Evolutionary conservation across 305 asterid genomes (phyloP).

Genomic region (Fraxinus sp.): DNA sequence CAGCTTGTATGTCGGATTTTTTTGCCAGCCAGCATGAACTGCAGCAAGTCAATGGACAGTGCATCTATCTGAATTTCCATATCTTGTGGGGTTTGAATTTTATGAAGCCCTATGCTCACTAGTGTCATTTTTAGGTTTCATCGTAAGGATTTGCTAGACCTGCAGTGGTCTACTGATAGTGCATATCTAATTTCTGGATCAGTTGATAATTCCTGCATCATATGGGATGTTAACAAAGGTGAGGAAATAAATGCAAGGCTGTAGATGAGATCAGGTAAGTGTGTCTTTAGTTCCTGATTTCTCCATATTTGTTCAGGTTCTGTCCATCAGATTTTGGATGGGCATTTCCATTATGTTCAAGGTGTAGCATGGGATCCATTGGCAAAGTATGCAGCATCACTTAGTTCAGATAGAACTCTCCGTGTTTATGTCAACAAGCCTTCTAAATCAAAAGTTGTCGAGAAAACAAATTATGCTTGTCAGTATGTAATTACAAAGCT

Average conservation of each 20-base stretch:
- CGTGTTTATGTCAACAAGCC: slow-evolving; percentile 75
- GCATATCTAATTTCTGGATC: slow-evolving; percentile 84
- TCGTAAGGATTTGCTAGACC: slow-evolving; percentile 91
- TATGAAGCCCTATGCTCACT: slow-evolving; percentile 9
- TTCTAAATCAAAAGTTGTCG: slow-evolving; percentile 73
- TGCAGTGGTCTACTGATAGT: slow-evolving; percentile 85
- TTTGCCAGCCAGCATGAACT: neutral
- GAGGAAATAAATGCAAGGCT: slow-evolving; percentile 11
- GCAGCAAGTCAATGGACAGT: neutral
- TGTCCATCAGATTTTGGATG: slow-evolving; percentile 82
- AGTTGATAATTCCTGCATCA: slow-evolving; percentile 90
- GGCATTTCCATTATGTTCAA: slow-evolving; percentile 90
- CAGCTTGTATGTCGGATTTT: neutral
- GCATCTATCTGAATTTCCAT: neutral
- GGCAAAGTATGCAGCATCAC: slow-evolving; percentile 78
- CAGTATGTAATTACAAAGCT: slow-evolving; percentile 77
- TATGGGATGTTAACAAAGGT: slow-evolving; percentile 93
- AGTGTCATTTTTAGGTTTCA: slow-evolving; percentile 63
- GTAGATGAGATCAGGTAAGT: neutral
- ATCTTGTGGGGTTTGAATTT: neutral
- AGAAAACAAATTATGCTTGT: slow-evolving; percentile 67
- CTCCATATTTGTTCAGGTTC: slow-evolving; percentile 52
- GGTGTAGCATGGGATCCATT: slow-evolving; percentile 97
- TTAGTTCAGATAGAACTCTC: slow-evolving; percentile 93
- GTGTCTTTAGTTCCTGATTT: slow-evolving; percentile 10